Evolutionary conservation across 352 stramenopile genomes (phyloP).

Genomic region (Achlya hypogyna): DNA sequence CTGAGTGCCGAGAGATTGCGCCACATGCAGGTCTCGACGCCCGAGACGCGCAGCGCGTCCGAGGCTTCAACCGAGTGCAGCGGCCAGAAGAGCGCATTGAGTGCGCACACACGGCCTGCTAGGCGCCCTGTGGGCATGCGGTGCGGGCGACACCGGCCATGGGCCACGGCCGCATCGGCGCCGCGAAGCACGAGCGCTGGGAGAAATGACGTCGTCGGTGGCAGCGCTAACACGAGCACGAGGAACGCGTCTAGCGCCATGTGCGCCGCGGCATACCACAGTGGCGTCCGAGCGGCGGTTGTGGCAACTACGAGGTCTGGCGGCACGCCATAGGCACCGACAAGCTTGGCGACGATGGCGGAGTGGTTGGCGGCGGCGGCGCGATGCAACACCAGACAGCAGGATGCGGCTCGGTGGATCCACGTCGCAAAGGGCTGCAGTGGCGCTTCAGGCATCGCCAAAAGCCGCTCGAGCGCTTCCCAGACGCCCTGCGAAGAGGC

Average conservation of each 20-base stretch:
- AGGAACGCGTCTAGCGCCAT: constrained; percentile 5
- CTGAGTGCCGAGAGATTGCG: constrained; percentile 13
- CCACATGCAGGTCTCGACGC: constrained; percentile 12
- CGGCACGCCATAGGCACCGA: neutral
- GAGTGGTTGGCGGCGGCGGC: constrained; percentile 18
- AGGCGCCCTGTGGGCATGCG: neutral
- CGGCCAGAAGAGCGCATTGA: constrained; percentile 1
- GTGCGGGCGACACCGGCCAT: neutral
- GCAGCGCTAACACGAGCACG: neutral
- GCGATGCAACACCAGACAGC: constrained; percentile 14
- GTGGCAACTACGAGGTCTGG: constrained; percentile 12
- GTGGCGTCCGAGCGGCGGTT: neutral
- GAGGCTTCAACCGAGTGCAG: constrained; percentile 5
- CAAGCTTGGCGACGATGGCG: neutral
- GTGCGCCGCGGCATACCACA: constrained; percentile 15
- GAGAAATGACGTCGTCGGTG: neutral
- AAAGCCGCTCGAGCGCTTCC: neutral
- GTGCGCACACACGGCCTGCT: neutral
- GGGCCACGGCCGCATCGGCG: neutral
- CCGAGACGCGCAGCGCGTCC: constrained; percentile 1
- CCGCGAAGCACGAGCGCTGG: neutral
- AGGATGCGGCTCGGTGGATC: constrained; percentile 16
- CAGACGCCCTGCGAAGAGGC: constrained; percentile 1
- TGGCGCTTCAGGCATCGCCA: neutral
- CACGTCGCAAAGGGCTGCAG: constrained; percentile 8